Conservation (phyloP, 2,329 filamentous ascomycete genomes). For the Fusarium anguioides region DNA sequence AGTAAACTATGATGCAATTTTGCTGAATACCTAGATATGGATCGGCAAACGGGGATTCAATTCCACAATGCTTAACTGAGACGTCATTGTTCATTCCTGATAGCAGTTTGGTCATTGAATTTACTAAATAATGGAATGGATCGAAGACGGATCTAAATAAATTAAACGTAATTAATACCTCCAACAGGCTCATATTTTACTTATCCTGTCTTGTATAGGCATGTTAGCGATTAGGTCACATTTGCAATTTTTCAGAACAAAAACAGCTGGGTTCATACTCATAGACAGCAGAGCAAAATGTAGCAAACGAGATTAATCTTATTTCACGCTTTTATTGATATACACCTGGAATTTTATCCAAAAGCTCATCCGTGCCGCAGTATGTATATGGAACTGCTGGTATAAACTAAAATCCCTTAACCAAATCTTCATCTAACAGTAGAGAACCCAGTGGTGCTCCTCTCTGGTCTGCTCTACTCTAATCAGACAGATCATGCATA, state of each 20-base stretch:
- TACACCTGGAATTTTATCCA: neutral
- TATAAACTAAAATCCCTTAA: conserved; percentile 2
- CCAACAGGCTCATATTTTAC: neutral
- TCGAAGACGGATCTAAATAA: neutral
- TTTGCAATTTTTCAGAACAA: neutral
- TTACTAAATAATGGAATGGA: neutral
- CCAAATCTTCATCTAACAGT: conserved; percentile 3
- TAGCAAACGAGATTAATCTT: neutral
- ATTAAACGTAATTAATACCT: neutral
- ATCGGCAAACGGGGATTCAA: neutral
- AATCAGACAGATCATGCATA: conserved; percentile 13
- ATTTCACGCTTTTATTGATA: conserved; percentile 2
- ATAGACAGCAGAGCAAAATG: neutral
- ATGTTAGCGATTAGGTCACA: neutral
- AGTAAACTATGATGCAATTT: conserved; percentile 16
- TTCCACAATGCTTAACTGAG: neutral
- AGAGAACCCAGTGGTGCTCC: neutral
- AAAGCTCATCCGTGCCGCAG: neutral
- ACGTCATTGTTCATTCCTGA: conserved; percentile 10
- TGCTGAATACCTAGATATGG: neutral
- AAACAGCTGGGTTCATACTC: neutral
- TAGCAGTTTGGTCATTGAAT: neutral
- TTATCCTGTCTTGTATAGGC: neutral
- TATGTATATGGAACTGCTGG: conserved; percentile 4
- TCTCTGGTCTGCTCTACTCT: conserved; percentile 11